Evolutionary conservation across 208 protist species (phyloP), one percentile per base, ranked within the genome.

Genomic region (Wallacemonas collosoma): DNA sequence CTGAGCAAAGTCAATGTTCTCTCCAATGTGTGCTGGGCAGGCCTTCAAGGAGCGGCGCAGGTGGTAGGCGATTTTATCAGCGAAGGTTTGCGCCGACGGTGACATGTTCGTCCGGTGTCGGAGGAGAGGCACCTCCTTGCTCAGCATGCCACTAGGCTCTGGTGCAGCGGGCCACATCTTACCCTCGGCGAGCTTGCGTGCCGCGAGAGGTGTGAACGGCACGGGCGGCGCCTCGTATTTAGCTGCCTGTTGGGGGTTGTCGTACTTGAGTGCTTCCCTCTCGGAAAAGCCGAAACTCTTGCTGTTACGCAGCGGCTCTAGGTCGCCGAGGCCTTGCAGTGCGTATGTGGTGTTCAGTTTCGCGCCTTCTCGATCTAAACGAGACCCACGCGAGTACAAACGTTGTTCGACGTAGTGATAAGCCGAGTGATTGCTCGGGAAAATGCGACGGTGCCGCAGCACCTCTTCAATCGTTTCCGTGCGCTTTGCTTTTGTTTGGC

Each of bases 1-100:
- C 81, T 97, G 89, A 35, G 89, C 86, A 85, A 97, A 97, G 81
- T 97, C 91, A 12, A 97, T 93, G 67, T 82, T 86, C 76, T 97
- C 90, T 38, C 79, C 86, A 62, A 97, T 88, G 80, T 95, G 90
- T 8, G 77, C 79, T 3, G 93, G 93, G 62, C 90, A 95, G 2
- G 90, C 90, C 66, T 87, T 89, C 12, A 97, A 75, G 1, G 83
- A 90, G 65, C 89, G 89, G 39, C 93, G 83, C n/a, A 97, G 72
- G 66, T 95, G 90, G 62, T 94, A 97, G 36, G 82, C 89, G 12
- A 97, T 83, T 63, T 94, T 88, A 35, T 94, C 89, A 1, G 84
- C 83, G 73, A 94, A 97, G 62, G 65, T 57, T 39, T 84, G 87
- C 44, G 90, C 90, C 4, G 86, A 92, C 6, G 90, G 89, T 3